These are phyloP conservation scores for Cladophialophora immunda DNA, from an alignment of 2,329 filamentous ascomycete species.

Conservation along the genomic window DNA sequence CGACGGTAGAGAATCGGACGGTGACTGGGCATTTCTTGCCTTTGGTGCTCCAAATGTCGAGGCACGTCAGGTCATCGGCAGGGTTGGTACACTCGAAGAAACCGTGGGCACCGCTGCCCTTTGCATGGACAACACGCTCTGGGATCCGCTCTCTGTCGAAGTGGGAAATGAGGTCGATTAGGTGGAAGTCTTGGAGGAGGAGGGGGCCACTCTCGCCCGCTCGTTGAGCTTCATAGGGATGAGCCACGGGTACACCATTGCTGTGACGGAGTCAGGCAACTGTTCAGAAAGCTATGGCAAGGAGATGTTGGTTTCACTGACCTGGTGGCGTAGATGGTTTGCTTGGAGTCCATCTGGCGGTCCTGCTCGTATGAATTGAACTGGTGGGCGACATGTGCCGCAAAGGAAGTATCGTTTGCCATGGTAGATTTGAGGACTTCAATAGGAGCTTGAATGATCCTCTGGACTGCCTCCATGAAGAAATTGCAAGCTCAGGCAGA, in stretches of 20 bases:
- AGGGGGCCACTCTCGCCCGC: slow-evolving; percentile 66
- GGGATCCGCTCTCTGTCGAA: slow-evolving; percentile 51
- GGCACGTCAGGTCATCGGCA: slow-evolving; percentile 58
- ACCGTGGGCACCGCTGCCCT: slow-evolving; percentile 51
- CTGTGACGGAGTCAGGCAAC: slow-evolving; percentile 39
- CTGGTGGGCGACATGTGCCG: slow-evolving; percentile 49
- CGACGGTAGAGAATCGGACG: slow-evolving; percentile 77
- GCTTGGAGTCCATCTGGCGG: slow-evolving; percentile 50
- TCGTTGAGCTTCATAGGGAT: slow-evolving; percentile 59
- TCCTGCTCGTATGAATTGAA: slow-evolving; percentile 54
- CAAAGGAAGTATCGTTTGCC: slow-evolving; percentile 45
- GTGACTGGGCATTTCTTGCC: slow-evolving; percentile 75
- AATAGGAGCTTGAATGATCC: slow-evolving; percentile 25
- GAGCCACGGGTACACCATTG: slow-evolving; percentile 65
- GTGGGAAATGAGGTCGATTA: slow-evolving; percentile 66
- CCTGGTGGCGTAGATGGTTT: slow-evolving; percentile 42
- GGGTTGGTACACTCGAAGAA: slow-evolving; percentile 55
- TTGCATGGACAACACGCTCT: slow-evolving; percentile 57
- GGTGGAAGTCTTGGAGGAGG: slow-evolving; percentile 70
- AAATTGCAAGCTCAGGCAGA: neutral
- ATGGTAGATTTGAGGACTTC: slow-evolving; percentile 31
- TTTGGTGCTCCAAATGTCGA: slow-evolving; percentile 62
- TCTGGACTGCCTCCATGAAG: slow-evolving; percentile 28
- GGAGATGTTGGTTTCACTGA: neutral
- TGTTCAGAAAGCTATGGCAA: neutral